Evolutionary conservation across 2,329 filamentous ascomycete species (phyloP).

Genomic region (Ascochyta clinopodiicola): DNA sequence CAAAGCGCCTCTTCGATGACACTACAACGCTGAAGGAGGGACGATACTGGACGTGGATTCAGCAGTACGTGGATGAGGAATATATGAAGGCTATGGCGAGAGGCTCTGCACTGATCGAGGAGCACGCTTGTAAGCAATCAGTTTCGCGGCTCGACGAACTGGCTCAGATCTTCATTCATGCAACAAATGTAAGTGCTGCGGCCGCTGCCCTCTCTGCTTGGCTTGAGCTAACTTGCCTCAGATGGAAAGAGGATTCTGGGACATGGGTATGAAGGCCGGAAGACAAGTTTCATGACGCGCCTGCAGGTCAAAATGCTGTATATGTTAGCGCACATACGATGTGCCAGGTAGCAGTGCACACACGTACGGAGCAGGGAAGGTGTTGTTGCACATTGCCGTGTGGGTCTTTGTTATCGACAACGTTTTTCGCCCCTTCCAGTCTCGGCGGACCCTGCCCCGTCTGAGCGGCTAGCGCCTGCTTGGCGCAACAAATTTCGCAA

Average conservation of each 20-base stretch:
- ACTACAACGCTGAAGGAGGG: slow-evolving; percentile 65
- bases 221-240: slow-evolving; percentile 44
- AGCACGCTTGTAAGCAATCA: slow-evolving; percentile 74
- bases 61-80: slow-evolving; percentile 84
- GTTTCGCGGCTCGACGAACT: slow-evolving; percentile 80
- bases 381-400: not conserved
- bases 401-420: slow-evolving; percentile 21
- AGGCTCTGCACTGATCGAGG: slow-evolving; percentile 77
- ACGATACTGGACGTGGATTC: slow-evolving; percentile 87
- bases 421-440: slow-evolving; percentile 18
- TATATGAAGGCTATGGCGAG: slow-evolving; percentile 75
- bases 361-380: not conserved
- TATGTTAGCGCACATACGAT: not conserved
- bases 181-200: slow-evolving; percentile 71
- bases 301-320: not conserved
- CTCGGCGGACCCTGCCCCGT: slow-evolving; percentile 18
- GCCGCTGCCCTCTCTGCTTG: not conserved
- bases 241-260: slow-evolving; percentile 79
- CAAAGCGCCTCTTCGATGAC: slow-evolving; percentile 70
- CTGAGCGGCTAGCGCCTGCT: slow-evolving; percentile 24
- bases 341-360: not conserved
- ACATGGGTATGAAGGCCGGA: slow-evolving; percentile 62
- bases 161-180: slow-evolving; percentile 82
- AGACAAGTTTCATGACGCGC: not conserved
- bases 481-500: slow-evolving; percentile 31